Conservation (phyloP, 257 asterid species). For the Euphrasia confusa region DNA sequence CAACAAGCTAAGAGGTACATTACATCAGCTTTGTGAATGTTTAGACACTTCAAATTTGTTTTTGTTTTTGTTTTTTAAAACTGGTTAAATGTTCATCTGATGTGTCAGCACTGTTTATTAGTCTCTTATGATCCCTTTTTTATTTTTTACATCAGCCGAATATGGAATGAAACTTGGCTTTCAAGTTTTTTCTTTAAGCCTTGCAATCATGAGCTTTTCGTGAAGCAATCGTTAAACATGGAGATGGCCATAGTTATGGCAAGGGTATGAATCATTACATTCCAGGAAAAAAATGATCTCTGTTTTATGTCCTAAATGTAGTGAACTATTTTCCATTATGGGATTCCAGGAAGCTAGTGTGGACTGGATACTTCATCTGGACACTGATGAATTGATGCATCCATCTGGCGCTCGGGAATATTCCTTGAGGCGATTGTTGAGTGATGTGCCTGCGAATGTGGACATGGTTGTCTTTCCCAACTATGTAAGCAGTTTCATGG, state of each 20-base stretch:
- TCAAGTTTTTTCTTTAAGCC: constrained; percentile 96
- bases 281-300: constrained; percentile 5
- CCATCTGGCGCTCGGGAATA: constrained; percentile 93
- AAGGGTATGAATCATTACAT: constrained; percentile 51
- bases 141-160: constrained; percentile 60
- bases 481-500: constrained; percentile 52
- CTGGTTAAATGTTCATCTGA: constrained; percentile 9
- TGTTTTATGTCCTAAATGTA: not conserved
- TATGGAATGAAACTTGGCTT: constrained; percentile 97
- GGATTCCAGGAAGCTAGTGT: constrained; percentile 69
- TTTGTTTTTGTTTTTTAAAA: constrained; percentile 6
- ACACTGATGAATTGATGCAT: constrained; percentile 91
- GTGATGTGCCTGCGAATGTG: constrained; percentile 74
- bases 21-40: constrained; percentile 21
- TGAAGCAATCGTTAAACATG: constrained; percentile 93
- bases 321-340: constrained; percentile 10
- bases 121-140: constrained; percentile 24
- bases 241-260: constrained; percentile 97
- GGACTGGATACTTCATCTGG: constrained; percentile 98
- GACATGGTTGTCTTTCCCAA: constrained; percentile 98
- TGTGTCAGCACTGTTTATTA: constrained; percentile 14
- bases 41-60: not conserved
- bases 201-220: constrained; percentile 95
- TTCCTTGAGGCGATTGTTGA: constrained; percentile 81
- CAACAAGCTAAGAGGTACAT: constrained; percentile 84